phyloP scores from a whole-genome alignment of 1,139 yeast genomes.

The Magnusiomyces clavatus region DNA sequence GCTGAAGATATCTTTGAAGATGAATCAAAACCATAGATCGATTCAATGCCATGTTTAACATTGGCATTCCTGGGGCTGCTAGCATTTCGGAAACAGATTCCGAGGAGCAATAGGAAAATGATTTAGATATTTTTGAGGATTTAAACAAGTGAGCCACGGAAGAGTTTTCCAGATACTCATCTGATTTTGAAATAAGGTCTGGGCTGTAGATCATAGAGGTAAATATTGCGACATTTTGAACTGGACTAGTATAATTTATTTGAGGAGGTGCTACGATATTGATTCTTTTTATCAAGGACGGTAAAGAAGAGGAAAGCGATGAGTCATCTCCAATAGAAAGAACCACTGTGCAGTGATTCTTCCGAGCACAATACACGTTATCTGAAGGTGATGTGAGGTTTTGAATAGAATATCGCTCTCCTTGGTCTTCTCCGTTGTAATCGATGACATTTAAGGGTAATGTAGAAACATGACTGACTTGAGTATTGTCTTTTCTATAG shows the following conservation, averaged over 20 bases:
- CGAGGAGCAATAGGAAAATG: background rate
- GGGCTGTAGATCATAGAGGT: conserved; percentile 10
- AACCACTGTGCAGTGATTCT: conserved; percentile 14
- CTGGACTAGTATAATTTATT: conserved; percentile 16
- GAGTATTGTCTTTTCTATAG: background rate
- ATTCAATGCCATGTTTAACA: background rate
- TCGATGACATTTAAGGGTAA: conserved; percentile 9
- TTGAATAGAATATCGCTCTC: conserved; percentile 8
- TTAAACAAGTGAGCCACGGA: conserved; percentile 9
- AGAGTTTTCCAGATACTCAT: conserved; percentile 10
- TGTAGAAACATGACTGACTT: background rate
- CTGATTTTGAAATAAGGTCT: conserved; percentile 9
- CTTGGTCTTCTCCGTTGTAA: conserved; percentile 16
- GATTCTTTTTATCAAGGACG: conserved; percentile 12
- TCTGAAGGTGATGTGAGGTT: conserved; percentile 12
- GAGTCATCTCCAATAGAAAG: conserved; percentile 8
- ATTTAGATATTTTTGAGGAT: background rate
- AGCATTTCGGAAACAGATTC: conserved; percentile 3
- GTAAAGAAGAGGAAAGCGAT: background rate
- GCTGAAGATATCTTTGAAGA: background rate
- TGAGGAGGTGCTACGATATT: conserved; percentile 17
- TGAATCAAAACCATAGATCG: background rate
- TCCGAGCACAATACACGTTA: conserved; percentile 17
- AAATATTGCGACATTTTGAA: conserved; percentile 15
- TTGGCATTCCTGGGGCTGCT: background rate